Conservation (phyloP, 1,284 basidiomycete genomes). For the Tylopilus sp. region DNA sequence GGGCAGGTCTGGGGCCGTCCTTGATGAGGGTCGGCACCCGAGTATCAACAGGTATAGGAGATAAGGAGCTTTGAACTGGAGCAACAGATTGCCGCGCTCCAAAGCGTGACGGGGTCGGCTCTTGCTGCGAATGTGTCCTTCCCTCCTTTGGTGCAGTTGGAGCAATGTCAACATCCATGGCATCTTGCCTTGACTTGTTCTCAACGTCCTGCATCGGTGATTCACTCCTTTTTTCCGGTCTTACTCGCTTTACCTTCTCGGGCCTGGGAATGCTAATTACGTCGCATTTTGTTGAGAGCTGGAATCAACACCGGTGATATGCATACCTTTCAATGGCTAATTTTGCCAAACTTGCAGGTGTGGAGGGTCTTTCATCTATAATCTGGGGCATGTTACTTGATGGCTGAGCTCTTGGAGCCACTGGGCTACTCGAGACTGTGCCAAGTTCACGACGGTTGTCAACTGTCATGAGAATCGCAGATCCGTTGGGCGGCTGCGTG, state of each 20-base stretch:
- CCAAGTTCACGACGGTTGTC: slow-evolving; percentile 27
- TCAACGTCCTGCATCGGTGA: slow-evolving; percentile 42
- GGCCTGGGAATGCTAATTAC: slow-evolving; percentile 64
- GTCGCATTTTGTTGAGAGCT: slow-evolving; percentile 6
- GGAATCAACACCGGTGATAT: slow-evolving; percentile 4
- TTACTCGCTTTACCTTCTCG: slow-evolving; percentile 70
- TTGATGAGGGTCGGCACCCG: slow-evolving; percentile 19
- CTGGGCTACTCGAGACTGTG: slow-evolving; percentile 44
- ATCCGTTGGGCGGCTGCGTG: slow-evolving; percentile 39
- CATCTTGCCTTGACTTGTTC: slow-evolving; percentile 28
- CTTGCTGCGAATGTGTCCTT: slow-evolving; percentile 19
- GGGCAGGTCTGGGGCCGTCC: slow-evolving; percentile 20
- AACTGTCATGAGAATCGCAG: slow-evolving; percentile 26
- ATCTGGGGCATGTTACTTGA: slow-evolving; percentile 26
- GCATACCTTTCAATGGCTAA: slow-evolving; percentile 65
- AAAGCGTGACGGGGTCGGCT: slow-evolving; percentile 23
- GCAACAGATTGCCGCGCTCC: slow-evolving; percentile 21
- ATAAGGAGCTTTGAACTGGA: slow-evolving; percentile 14
- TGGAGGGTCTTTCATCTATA: slow-evolving; percentile 22
- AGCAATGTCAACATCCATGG: slow-evolving; percentile 43
- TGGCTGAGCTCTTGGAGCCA: slow-evolving; percentile 57
- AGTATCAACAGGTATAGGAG: slow-evolving; percentile 18
- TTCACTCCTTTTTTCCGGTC: slow-evolving; percentile 51
- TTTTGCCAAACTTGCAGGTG: slow-evolving; percentile 46
- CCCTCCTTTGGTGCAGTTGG: slow-evolving; percentile 25